A percentile compares a stretch with the other conserved stretches of the same genome.
These are phyloP conservation scores for Aspergillus sp. DNA, from an alignment of 2,329 filamentous ascomycete species.

Conservation along the genomic window DNA sequence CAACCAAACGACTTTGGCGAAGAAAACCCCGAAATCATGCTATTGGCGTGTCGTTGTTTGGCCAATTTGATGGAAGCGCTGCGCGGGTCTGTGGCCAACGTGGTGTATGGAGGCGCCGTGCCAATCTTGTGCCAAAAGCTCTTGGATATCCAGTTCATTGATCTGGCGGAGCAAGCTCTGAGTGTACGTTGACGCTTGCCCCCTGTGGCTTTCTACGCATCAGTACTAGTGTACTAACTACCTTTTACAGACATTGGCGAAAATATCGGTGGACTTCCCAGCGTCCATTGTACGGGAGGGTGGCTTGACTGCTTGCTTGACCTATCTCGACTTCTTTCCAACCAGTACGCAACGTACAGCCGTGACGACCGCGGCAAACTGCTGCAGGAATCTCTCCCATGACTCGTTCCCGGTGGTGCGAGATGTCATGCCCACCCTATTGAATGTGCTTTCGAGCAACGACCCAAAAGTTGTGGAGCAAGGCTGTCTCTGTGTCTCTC, in stretches of 20 bases:
- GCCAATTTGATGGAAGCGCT: constrained; percentile 98
- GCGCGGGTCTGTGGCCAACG: constrained; percentile 86
- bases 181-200: constrained; percentile 55
- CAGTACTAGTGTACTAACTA: constrained; percentile 1
- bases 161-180: constrained; percentile 92
- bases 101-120: constrained; percentile 96
- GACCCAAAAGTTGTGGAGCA: constrained; percentile 98
- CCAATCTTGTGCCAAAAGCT: constrained; percentile 93
- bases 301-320: constrained; percentile 90
- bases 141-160: constrained; percentile 94
- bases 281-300: constrained; percentile 94
- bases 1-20: constrained; percentile 82
- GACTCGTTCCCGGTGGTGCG: constrained; percentile 89
- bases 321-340: constrained; percentile 94
- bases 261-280: constrained; percentile 95
- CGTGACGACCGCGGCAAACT: constrained; percentile 96
- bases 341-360: constrained; percentile 96
- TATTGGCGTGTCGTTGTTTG: constrained; percentile 89
- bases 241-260: constrained; percentile 72
- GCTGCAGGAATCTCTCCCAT: constrained; percentile 92
- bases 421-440: constrained; percentile 94
- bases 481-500: constrained; percentile 89
- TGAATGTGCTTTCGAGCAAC: constrained; percentile 85
- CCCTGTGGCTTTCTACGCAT: not conserved
- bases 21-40: constrained; percentile 95